Percentiles rank a stretch among this genome's conserved stretches.
Conservation (phyloP, 2,329 filamentous ascomycete species). For the Salinomyces thailandicus region DNA sequence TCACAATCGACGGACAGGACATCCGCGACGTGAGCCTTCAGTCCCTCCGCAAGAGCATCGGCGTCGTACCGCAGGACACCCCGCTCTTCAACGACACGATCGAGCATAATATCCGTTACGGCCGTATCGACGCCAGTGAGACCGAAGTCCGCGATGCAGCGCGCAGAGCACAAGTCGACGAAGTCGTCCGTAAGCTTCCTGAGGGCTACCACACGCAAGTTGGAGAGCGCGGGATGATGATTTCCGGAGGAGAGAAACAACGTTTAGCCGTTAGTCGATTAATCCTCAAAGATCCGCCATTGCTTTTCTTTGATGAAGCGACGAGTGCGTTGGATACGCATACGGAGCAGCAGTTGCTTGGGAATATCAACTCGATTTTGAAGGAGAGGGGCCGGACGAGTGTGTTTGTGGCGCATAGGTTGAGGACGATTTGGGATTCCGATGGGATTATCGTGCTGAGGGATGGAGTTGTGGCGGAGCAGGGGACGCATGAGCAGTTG, state of each 20-base stretch:
- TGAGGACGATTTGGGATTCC: constrained; percentile 88
- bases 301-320: constrained; percentile 92
- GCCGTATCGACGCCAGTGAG: constrained; percentile 62
- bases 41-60: constrained; percentile 73
- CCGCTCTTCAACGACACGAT: constrained; percentile 96
- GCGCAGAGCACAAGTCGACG: constrained; percentile 71
- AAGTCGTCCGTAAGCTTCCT: constrained; percentile 67
- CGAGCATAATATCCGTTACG: constrained; percentile 90
- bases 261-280: constrained; percentile 73
- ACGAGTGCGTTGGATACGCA: constrained; percentile 88
- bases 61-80: constrained; percentile 94
- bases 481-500: constrained; percentile 75
- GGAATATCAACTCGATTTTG: constrained; percentile 86
- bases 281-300: constrained; percentile 76
- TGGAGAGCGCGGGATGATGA: constrained; percentile 92
- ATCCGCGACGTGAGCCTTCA: constrained; percentile 73
- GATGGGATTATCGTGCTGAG: constrained; percentile 84
- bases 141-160: constrained; percentile 70
- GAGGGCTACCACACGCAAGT: constrained; percentile 82
- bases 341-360: constrained; percentile 80
- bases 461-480: constrained; percentile 75
- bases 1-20: constrained; percentile 88
- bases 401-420: constrained; percentile 85
- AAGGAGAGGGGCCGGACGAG: constrained; percentile 82
- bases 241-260: constrained; percentile 87